Percentiles rank a stretch among this genome's conserved stretches.
phyloP scores from a whole-genome alignment of 1,284 basidiomycete genomes.

The Boletus semigastroideus region DNA sequence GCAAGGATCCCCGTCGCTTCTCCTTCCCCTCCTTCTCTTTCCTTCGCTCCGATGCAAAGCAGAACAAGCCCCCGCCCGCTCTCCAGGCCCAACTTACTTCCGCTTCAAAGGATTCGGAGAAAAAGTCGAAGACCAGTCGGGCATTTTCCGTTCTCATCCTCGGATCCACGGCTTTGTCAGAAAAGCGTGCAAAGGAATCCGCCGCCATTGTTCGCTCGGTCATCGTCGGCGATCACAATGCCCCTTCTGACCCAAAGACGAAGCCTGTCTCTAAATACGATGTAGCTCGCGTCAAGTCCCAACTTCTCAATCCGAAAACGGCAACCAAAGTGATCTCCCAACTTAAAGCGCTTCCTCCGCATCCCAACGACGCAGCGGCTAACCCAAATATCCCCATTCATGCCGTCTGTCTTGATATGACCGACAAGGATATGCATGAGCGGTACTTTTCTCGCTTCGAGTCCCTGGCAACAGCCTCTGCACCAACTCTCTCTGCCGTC shows the following conservation, averaged over 20 bases:
- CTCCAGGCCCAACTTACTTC: slow-evolving; percentile 9
- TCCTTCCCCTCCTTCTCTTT: slow-evolving; percentile 41
- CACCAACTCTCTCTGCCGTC: slow-evolving; percentile 48
- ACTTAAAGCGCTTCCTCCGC: slow-evolving; percentile 52
- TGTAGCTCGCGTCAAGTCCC: slow-evolving; percentile 67
- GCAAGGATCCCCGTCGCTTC: slow-evolving; percentile 35
- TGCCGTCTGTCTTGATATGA: slow-evolving; percentile 65
- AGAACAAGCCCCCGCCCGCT: slow-evolving; percentile 18
- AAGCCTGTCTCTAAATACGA: slow-evolving; percentile 47
- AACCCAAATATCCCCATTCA: slow-evolving; percentile 54
- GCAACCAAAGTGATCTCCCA: slow-evolving; percentile 71
- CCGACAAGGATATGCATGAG: slow-evolving; percentile 59
- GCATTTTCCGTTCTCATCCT: slow-evolving; percentile 26
- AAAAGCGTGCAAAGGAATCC: slow-evolving; percentile 62
- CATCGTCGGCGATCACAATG: slow-evolving; percentile 57
- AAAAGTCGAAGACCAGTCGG: slow-evolving; percentile 36
- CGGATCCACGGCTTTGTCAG: slow-evolving; percentile 36
- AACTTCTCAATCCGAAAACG: slow-evolving; percentile 61
- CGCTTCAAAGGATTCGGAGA: slow-evolving; percentile 24
- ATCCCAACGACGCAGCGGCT: slow-evolving; percentile 12
- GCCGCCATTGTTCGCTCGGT: slow-evolving; percentile 63
- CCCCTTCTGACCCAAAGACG: slow-evolving; percentile 29
- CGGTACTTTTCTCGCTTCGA: slow-evolving; percentile 51
- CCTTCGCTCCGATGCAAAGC: slow-evolving; percentile 33
- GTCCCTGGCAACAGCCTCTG: slow-evolving; percentile 47